phyloP scores from a whole-genome alignment of 2,329 filamentous ascomycete genomes.

The Neonectria ditissima region DNA sequence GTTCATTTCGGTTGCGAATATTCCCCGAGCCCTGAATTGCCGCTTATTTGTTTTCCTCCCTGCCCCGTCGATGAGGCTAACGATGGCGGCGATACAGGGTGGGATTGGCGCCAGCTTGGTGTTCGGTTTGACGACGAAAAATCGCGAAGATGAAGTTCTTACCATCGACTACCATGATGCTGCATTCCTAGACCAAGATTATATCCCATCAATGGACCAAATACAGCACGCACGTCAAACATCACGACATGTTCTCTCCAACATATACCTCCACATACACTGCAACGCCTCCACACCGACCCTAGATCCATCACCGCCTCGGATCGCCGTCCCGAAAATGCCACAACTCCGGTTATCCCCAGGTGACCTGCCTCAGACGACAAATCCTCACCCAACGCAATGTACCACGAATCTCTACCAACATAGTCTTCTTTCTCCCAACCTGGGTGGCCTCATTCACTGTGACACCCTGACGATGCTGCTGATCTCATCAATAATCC shows the following conservation, averaged over 20 bases:
- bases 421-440: constrained; percentile 1
- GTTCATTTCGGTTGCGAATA: neutral
- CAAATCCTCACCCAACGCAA: neutral
- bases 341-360: constrained; percentile 26
- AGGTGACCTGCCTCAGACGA: neutral
- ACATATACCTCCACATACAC: neutral
- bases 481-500: constrained; percentile 14
- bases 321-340: constrained; percentile 24
- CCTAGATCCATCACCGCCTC: constrained; percentile 1
- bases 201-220: too few relatives aligned
- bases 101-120: neutral
- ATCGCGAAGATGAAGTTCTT: neutral
- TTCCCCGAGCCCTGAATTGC: neutral
- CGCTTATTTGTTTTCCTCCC: neutral
- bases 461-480: constrained; percentile 1
- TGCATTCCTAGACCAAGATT: neutral
- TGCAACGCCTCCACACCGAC: neutral
- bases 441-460: neutral
- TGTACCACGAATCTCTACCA: neutral
- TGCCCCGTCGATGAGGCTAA: neutral
- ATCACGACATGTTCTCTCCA: neutral
- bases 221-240: neutral
- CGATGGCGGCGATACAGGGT: neutral
- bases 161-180: neutral
- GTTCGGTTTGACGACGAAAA: neutral